These are phyloP conservation scores for Stipa capillata DNA, from an alignment of 176 grass and related monocot species.

Conservation along the genomic window DNA sequence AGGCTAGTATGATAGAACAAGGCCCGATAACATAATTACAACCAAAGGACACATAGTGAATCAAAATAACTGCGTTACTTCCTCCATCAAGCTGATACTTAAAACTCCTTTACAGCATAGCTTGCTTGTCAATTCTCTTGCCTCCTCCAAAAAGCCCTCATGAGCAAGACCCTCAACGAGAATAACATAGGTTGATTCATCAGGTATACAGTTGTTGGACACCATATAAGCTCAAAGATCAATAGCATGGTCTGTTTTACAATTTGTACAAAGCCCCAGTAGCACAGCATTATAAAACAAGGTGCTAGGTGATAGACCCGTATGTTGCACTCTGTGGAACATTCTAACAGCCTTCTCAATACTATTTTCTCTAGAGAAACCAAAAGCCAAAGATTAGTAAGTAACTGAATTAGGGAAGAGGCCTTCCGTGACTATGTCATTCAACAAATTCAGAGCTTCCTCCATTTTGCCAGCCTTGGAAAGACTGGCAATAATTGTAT, in stretches of 20 bases:
- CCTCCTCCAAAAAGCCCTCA: conserved; percentile 32
- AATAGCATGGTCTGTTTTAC: conserved; percentile 35
- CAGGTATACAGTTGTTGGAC: conserved; percentile 33
- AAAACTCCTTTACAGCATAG: conserved; percentile 37
- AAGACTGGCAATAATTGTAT: conserved; percentile 28
- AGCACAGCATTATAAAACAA: conserved; percentile 43
- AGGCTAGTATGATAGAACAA: background rate
- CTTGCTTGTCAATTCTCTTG: conserved; percentile 20
- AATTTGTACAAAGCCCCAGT: conserved; percentile 35
- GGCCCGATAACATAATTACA: background rate
- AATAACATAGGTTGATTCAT: conserved; percentile 48
- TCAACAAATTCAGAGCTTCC: conserved; percentile 45
- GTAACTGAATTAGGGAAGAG: conserved; percentile 36
- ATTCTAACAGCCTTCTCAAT: conserved; percentile 22
- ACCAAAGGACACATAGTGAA: background rate
- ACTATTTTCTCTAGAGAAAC: conserved; percentile 28
- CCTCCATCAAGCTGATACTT: conserved; percentile 32
- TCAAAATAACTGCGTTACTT: background rate
- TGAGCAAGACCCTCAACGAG: conserved; percentile 42
- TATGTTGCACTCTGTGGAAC: conserved; percentile 34
- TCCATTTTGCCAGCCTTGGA: conserved; percentile 27
- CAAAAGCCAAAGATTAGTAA: conserved; percentile 34
- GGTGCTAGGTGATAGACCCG: conserved; percentile 33
- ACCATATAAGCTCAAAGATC: conserved; percentile 51
- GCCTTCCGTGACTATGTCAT: conserved; percentile 29